These are phyloP conservation scores for Thalassiosira livingstoniorum DNA, from an alignment of 352 stramenopile genomes.

Conservation along the genomic window DNA sequence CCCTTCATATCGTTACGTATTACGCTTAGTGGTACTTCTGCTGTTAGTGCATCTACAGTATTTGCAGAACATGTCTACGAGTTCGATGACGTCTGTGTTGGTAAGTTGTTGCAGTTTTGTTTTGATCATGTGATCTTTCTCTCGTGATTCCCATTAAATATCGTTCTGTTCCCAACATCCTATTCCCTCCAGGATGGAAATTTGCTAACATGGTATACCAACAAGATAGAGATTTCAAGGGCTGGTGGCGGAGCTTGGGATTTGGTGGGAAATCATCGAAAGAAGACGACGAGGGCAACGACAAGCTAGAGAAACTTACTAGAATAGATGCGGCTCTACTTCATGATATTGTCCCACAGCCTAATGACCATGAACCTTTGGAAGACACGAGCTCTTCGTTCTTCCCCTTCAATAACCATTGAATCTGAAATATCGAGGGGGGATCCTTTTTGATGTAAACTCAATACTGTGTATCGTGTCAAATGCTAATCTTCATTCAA, in stretches of 20 bases:
- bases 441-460: too few relatives aligned
- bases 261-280: neutral
- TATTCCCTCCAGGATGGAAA: conserved; percentile 11
- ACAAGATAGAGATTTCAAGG: conserved; percentile 5
- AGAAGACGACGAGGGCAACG: conserved; percentile 11
- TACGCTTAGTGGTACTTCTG: conserved; percentile 47
- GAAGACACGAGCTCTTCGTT: conserved; percentile 1
- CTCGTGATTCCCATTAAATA: neutral
- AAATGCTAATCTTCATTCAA: too few relatives aligned
- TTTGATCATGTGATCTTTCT: neutral
- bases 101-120: neutral
- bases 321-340: conserved; percentile 40
- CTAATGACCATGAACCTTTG: conserved; percentile 33
- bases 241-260: conserved; percentile 12
- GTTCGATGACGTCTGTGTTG: conserved; percentile 48
- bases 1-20: conserved; percentile 44
- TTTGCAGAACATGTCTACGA: conserved; percentile 45
- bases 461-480: too few relatives aligned
- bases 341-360: conserved; percentile 52
- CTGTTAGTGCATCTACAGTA: conserved; percentile 36
- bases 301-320: conserved; percentile 11
- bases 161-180: too few relatives aligned
- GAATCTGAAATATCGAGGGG: too few relatives aligned
- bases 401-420: too few relatives aligned
- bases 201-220: conserved; percentile 57